Evolutionary conservation across 495 filamentous ascomycete genomes (phyloP), one percentile per base, ranked within the genome.

Genomic region (Penicillium maclennaniae): DNA sequence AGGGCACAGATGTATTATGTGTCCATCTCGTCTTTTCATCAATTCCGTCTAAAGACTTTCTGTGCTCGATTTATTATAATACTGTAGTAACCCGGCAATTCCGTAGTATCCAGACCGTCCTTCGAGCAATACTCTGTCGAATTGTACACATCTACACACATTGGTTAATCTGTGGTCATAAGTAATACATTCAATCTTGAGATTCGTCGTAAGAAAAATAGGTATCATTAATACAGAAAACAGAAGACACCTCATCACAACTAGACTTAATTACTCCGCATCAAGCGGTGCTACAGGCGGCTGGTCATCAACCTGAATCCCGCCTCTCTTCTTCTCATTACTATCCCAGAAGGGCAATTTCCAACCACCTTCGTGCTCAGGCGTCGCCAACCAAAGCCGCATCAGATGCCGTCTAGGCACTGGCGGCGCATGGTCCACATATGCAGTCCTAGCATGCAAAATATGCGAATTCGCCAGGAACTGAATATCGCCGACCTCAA

Each of bases 341-440:
- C 82, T 84, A 75, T 95, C 91, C 60, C 82, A 81, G 68, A 90
- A 92, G 10, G 89, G 89, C 67, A 92, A 68, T 47, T 80, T 85
- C 91, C 90, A 96, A 0, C 91, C 91, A 0, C 89, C 91, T 66
- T 95, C 91, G 25, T 67, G 67, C 72, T 92, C 88, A 0, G 89
- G 90, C 14, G 84, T 87, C 6, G 86, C 83, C 42, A 96, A 69
- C 91, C 91, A 96, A 47, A 95, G 67, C 20, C 91, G 75, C 81
- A 96, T 87, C n/a, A 96, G 70, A 68, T 91, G 87, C 42, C 88
- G 72, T 12, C 86, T 72, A 0, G 86, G 84, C 50, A 74, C 58
- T 40, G 85, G 74, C 0, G 83, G 82, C 14, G 85, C 74, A 59
- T 83, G 80, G 62, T 92, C 88, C 61, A 51, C 62, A 45, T 88